Conservation (phyloP, 495 filamentous ascomycete genomes). For the Lasiosphaeria miniovina region DNA sequence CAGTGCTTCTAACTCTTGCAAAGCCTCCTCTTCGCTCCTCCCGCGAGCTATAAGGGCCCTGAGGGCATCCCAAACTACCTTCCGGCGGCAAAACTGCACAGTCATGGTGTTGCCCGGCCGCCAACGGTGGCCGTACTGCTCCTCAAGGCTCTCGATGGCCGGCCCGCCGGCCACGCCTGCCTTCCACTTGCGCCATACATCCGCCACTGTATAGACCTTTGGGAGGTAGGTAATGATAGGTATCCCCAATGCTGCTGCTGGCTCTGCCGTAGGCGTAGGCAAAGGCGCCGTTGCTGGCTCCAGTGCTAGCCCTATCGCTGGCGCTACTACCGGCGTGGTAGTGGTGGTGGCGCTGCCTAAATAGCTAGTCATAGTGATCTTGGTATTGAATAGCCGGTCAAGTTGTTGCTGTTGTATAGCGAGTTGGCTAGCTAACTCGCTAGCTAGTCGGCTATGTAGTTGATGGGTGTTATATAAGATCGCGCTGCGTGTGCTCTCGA, state of each 20-base stretch:
- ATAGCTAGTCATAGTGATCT: conserved; percentile 6
- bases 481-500: conserved; percentile 6
- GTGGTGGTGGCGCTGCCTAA: conserved; percentile 1
- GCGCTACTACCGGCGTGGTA: too few species aligned
- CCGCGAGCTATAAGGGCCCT: conserved; percentile 6
- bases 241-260: conserved; percentile 3
- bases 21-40: conserved; percentile 7
- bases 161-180: conserved; percentile 4
- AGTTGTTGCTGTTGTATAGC: conserved; percentile 10
- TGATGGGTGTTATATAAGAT: conserved; percentile 7
- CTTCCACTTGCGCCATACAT: conserved; percentile 6
- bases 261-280: not conserved
- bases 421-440: conserved; percentile 7
- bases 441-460: conserved; percentile 7
- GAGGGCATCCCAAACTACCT: conserved; percentile 8
- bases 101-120: conserved; percentile 3
- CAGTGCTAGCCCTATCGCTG: not conserved
- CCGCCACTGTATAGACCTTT: conserved; percentile 5
- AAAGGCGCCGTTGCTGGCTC: not conserved
- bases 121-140: conserved; percentile 5
- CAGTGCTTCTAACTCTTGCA: conserved; percentile 6
- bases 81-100: conserved; percentile 7
- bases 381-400: conserved; percentile 5
- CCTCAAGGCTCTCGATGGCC: conserved; percentile 8
- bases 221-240: conserved; percentile 4